Evolutionary conservation across 208 protist species (phyloP), one percentile per base, ranked within the genome.

Genomic region (Leishmania major): DNA sequence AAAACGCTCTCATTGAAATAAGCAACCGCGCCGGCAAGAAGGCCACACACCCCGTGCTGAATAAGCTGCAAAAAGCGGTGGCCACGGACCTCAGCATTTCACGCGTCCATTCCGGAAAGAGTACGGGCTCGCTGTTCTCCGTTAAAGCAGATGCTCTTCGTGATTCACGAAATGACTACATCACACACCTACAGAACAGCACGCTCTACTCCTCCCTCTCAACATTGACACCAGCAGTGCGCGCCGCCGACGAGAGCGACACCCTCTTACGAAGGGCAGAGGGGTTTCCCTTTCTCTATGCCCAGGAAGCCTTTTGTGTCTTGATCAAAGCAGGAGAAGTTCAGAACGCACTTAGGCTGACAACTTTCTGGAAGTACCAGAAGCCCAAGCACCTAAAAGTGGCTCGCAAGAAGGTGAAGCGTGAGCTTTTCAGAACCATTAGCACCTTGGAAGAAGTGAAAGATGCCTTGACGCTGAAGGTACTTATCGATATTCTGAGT

Each of bases 241-340:
- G 81, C n/a, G n/a, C 72, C 15, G 22, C 28, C 57, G 81, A 85
- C 3, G 53, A 78, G n/a, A 59, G 3, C 3, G 73, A 77, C 22
- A 22, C 49, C 25, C 70, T 85, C 31, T 72, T 83, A 17, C 75
- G 60, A 22, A 64, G 55, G 49, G 57, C 77, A 37, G 55, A 81
- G 53, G 6, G 17, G 28, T 53, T 88, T 28, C 77, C 84, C 3
- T 88, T 85, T 71, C 25, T 70, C 25, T 77, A 85, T 60, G 86
- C 86, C 37, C 53, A 77, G 17, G 64, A 86, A 8, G 73, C 82
- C 6, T 75, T 84, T 22, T 81, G 82, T 28, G 72, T 49, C 3
- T 53, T 89, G 45, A 47, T 89, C 45, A 85, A 82, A n/a, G 80
- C 82, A 8, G 86, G 86, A 28, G 78, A 84, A 57, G 53, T 77